Evolutionary conservation across 495 filamentous ascomycete genomes (phyloP).

Genomic region (Aspergillus sparsus): DNA sequence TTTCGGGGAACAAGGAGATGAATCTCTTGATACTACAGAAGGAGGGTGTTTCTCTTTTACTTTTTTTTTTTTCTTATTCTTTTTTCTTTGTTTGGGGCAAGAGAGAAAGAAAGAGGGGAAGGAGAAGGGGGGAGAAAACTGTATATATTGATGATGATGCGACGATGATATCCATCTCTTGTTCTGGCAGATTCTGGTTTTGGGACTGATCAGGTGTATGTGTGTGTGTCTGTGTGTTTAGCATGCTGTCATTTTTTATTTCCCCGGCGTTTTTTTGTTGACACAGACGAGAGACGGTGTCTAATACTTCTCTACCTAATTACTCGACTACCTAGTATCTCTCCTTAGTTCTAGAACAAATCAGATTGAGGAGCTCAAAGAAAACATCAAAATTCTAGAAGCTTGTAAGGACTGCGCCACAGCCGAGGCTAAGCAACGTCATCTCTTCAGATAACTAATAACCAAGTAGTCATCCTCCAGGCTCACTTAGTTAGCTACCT

Average conservation of each 20-base stretch:
- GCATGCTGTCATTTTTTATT: conserved; percentile 9
- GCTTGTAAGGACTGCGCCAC: conserved; percentile 8
- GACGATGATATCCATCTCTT: conserved; percentile 16
- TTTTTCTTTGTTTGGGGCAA: neutral
- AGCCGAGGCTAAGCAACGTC: conserved; percentile 15
- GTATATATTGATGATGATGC: neutral
- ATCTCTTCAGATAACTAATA: neutral
- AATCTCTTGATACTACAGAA: neutral
- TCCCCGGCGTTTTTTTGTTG: conserved; percentile 11
- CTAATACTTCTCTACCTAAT: too few species aligned
- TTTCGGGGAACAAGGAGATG: conserved; percentile 65
- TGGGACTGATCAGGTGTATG: neutral
- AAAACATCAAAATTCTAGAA: too few species aligned
- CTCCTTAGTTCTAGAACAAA: too few species aligned
- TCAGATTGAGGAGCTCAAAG: too few species aligned
- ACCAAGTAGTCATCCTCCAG: too few species aligned
- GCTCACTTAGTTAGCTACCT: too few species aligned
- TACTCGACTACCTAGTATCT: too few species aligned
- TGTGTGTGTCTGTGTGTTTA: conserved; percentile 11
- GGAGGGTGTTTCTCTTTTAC: neutral
- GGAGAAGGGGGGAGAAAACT: too few species aligned
- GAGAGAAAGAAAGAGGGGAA: too few species aligned
- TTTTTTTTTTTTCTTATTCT: neutral
- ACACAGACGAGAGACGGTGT: conserved; percentile 3
- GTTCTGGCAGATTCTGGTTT: neutral